Conservation (phyloP, 768 basidiomycete species). For the Collybia nuda region DNA sequence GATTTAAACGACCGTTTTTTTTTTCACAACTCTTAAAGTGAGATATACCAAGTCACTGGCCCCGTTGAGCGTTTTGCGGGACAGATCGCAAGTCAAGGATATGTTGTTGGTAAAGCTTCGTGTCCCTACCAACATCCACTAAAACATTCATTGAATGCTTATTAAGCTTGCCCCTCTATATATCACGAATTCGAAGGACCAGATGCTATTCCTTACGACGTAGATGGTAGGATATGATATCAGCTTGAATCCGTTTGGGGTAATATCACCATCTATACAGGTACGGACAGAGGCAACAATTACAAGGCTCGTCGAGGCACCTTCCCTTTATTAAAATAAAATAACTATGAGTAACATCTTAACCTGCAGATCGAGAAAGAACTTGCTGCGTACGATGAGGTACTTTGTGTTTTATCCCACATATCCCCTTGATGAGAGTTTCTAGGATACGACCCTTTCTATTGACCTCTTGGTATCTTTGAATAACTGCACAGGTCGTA, state of each 20-base stretch:
- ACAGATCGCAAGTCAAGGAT: conserved; percentile 86
- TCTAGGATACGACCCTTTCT: conserved; percentile 68
- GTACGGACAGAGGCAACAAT: conserved; percentile 88
- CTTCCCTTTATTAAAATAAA: background rate
- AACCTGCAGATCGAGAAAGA: conserved; percentile 79
- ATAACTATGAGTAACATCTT: background rate
- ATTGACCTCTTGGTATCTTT: conserved; percentile 73
- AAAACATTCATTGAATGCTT: background rate
- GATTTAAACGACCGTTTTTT: background rate
- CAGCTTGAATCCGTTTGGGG: background rate
- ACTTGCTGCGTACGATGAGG: conserved; percentile 87
- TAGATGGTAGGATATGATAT: conserved; percentile 52
- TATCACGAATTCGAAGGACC: conserved; percentile 95
- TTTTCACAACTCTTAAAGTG: conserved; percentile 41
- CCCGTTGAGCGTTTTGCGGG: conserved; percentile 93
- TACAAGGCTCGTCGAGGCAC: conserved; percentile 62
- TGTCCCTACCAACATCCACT: background rate
- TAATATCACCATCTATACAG: conserved; percentile 27
- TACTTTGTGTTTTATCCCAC: conserved; percentile 19
- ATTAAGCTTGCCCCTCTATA: conserved; percentile 72
- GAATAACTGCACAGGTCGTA: conserved; percentile 87
- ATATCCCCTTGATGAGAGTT: conserved; percentile 23
- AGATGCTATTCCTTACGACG: conserved; percentile 86
- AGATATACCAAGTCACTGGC: conserved; percentile 96
- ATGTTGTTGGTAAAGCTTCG: conserved; percentile 64